Conservation (phyloP, 2,329 filamentous ascomycete species). For the Pochonia chlamydosporia region DNA sequence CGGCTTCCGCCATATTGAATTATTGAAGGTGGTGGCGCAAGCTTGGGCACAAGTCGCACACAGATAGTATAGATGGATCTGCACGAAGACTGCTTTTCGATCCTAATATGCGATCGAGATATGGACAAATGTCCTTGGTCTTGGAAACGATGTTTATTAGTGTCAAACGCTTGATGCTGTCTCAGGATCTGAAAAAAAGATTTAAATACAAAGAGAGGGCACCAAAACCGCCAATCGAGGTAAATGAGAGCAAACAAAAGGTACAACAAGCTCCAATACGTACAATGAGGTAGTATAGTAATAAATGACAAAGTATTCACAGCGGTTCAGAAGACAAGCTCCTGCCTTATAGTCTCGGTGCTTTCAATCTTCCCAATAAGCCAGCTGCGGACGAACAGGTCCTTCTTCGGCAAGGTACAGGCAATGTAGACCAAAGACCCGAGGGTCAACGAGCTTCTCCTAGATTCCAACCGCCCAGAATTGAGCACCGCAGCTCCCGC, state of each 20-base stretch:
- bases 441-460: constrained; percentile 1
- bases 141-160: constrained; percentile 3
- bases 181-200: background rate
- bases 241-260: constrained; percentile 24
- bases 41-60: no score
- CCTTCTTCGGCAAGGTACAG: constrained; percentile 7
- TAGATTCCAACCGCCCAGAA: constrained; percentile 1
- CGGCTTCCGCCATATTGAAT: constrained; percentile 58
- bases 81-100: background rate
- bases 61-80: background rate
- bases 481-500: constrained; percentile 1
- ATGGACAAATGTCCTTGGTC: background rate
- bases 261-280: constrained; percentile 44
- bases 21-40: no score
- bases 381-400: constrained; percentile 3
- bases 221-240: constrained; percentile 9
- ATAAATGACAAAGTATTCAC: constrained; percentile 7
- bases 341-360: constrained; percentile 4
- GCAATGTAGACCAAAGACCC: constrained; percentile 5
- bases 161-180: background rate
- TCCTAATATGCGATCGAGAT: background rate
- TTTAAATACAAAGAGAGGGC: constrained; percentile 5
- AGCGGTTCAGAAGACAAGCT: constrained; percentile 5
- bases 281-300: constrained; percentile 33
- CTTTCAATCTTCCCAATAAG: constrained; percentile 7